Evolutionary conservation across 768 basidiomycete genomes (phyloP), one percentile per base, ranked within the genome.

Genomic region (Collybia sordida): DNA sequence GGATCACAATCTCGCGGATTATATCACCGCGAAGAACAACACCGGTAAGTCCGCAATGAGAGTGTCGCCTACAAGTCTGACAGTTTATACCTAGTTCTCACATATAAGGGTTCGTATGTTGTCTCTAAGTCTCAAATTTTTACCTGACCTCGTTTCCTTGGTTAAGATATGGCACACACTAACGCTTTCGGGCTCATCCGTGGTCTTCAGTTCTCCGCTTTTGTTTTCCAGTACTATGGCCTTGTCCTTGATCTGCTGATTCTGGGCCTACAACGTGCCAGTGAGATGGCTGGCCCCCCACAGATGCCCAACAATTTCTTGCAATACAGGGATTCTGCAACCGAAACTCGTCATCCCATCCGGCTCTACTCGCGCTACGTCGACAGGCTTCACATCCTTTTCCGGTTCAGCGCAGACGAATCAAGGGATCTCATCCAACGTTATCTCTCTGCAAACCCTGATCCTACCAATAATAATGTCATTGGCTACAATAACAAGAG

Each of bases 401-500:
- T 98, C 88, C 83, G 95, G 53, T 99, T 99, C 77, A 89, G 88
- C 17, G 96, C 96, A 7, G 97, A 99, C 59, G 97, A 99, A 64
- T 87, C 96, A 11, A 81, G 97, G 39, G 97, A 99, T 65, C 83
- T 99, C 49, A 99, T 99, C 55, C 97, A 99, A 67, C 86, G 97
- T 15, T 99, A 98, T 67, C 83, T 99, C 45, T 92, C 89, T 45
- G 96, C 95, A 18, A 95, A 98, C 63, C 97, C 97, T 3, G 97
- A 99, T 70, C 96, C 97, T 3, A 98, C 91, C 9, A 98, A 98
- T 71, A 97, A 98, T 72, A 98, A 98, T 62, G 91, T 98, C 55
- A 96, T 98, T 55, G 97, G 96, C 0, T 99, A 98, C 71, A 98
- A 98, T 74, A 98, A 98, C 77, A 97, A 96, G 70, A 87, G 93